These are phyloP conservation scores for Grosmannia clavigera DNA, from an alignment of 2,329 filamentous ascomycete species.

Conservation along the genomic window DNA sequence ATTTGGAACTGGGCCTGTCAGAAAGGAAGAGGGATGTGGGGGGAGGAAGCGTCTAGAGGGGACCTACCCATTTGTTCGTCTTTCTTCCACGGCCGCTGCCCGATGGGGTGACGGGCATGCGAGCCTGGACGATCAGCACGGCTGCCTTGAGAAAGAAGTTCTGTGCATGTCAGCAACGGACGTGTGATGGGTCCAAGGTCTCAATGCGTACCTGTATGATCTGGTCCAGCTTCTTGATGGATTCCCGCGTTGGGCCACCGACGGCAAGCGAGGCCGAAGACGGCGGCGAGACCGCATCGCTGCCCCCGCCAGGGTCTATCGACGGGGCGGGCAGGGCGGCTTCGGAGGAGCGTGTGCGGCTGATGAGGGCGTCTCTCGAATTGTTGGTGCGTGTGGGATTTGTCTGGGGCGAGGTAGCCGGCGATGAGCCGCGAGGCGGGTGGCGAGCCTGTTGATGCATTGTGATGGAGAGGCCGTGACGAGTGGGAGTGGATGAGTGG, in stretches of 20 bases:
- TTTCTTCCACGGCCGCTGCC: constrained; percentile 42
- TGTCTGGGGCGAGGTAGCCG: constrained; percentile 58
- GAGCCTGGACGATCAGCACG: constrained; percentile 68
- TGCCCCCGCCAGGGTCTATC: constrained; percentile 9
- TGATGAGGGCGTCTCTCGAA: constrained; percentile 46
- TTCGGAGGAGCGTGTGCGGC: constrained; percentile 31
- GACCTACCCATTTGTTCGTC: constrained; percentile 76
- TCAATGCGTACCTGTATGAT: constrained; percentile 69
- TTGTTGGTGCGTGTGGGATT: constrained; percentile 64
- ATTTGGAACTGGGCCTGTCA: constrained; percentile 66
- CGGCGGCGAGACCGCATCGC: constrained; percentile 23
- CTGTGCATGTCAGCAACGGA: constrained; percentile 30
- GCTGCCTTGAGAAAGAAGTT: constrained; percentile 88
- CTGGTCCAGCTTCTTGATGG: constrained; percentile 73
- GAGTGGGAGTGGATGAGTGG: background rate
- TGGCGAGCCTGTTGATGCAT: constrained; percentile 90
- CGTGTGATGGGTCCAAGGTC: background rate
- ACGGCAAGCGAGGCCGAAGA: constrained; percentile 28
- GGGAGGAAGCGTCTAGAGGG: no score
- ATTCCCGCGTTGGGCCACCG: constrained; percentile 40
- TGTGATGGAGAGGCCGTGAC: background rate
- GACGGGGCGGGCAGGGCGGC: constrained; percentile 20
- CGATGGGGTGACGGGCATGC: constrained; percentile 54
- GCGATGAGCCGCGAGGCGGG: constrained; percentile 59
- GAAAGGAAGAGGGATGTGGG: background rate